Percentiles rank a stretch among this genome's conserved stretches.
Conservation (phyloP, 179 eudicot species). For the Silene noctiflora region DNA sequence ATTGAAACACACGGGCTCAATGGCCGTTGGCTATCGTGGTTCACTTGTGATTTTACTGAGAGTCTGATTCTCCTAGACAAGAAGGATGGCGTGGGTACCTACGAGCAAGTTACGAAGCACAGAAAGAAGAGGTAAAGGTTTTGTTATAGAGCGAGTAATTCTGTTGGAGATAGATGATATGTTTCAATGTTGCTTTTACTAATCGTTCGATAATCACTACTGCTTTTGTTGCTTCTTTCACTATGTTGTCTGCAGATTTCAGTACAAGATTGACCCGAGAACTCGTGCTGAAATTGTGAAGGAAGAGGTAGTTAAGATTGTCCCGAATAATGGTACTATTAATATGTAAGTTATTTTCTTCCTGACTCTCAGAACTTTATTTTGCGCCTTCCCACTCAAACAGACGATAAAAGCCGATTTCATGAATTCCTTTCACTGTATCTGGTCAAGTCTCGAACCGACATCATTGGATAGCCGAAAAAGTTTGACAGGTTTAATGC, state of each 20-base stretch:
- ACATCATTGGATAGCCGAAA: not conserved
- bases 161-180: not conserved
- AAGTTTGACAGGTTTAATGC: not conserved
- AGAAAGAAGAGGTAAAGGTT: slow-evolving; percentile 18
- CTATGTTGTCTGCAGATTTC: not conserved
- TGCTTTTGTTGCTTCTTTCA: not conserved
- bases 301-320: no score
- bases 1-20: not conserved
- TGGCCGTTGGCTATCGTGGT: slow-evolving; percentile 22
- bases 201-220: not conserved
- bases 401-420: not conserved
- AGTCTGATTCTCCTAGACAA: slow-evolving; percentile 23
- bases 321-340: no score
- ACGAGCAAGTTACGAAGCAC: slow-evolving; percentile 1
- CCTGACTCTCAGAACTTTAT: no score
- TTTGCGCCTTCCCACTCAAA: no score
- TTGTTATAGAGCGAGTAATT: no score
- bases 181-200: not conserved
- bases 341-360: no score
- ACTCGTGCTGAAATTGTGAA: no score
- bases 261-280: no score
- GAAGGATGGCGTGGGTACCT: slow-evolving; percentile 15
- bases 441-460: not conserved
- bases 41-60: slow-evolving; percentile 18
- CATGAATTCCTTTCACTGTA: not conserved